Evolutionary conservation across 2,329 filamentous ascomycete genomes (phyloP), one percentile per base, ranked within the genome.

Genomic region (Neofusicoccum sp.): DNA sequence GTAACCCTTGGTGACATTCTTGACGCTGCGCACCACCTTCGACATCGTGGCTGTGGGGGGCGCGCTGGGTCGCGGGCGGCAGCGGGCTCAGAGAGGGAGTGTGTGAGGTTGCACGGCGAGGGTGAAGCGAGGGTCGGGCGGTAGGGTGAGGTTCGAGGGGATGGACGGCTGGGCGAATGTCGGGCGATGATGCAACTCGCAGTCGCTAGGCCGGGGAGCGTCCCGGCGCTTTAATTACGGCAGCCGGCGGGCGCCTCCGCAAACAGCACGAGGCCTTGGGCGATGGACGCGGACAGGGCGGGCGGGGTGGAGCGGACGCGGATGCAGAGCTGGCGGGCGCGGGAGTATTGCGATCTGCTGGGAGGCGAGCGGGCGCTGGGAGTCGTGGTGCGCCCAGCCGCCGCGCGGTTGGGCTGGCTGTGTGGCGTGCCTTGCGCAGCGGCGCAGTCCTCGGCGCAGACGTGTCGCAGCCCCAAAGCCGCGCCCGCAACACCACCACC

Each of bases 1-100:
- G 76, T 99, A 99, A 70, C 95, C 95, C 82, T 98, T 99, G 76
- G 95, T 98, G 78, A 99, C 93, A 83, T 98, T 99, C 82, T 97
- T 98, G 72, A 98, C 93, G 75, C 91, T 96, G 78, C 95, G 86
- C 75, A 98, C 91, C 75, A 98, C 92, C 80, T 96, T 96, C 63
- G 93, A 97, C 95, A 99, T 99, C 64, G 72, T 82, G 63, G 57
- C 31, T 26, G 45, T 38, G 6, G 24, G 47, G 40, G 47, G 48
- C 41, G 61, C 56, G 61, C 34, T 44, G 45, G 33, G 31, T 31
- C 44, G 56, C 36, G 44, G 30, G 33, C 38, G 44, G 51, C 40
- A 58, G 43, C 43, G 44, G 33, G n/a, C 40, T 38, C 34, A 33
- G 40, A 24, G 16, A 9, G 47, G 48, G 31, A 20, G 26, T 14